Percentiles rank a stretch among this genome's conserved stretches.
Conservation (phyloP, 192 early-diverging fungal species). For the Backusella morwellensis region DNA sequence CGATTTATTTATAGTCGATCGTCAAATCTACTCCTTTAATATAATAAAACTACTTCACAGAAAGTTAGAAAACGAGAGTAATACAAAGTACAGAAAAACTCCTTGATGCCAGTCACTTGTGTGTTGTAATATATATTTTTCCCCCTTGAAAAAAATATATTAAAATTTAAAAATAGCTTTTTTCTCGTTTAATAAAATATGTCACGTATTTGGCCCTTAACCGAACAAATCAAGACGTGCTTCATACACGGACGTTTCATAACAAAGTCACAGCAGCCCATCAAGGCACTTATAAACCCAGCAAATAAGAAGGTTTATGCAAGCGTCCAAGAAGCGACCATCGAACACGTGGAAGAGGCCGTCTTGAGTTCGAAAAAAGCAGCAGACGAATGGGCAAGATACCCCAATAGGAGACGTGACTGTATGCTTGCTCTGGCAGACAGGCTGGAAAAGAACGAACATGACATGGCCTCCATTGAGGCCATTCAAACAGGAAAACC, state of each 20-base stretch:
- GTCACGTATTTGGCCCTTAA: slow-evolving; percentile 9
- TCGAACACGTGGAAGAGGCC: slow-evolving; percentile 10
- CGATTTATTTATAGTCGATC: background rate
- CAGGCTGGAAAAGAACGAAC: slow-evolving; percentile 36
- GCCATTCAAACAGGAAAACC: slow-evolving; percentile 55
- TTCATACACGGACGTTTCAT: slow-evolving; percentile 12
- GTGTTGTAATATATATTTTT: background rate
- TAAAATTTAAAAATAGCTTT: background rate
- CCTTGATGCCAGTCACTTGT: background rate
- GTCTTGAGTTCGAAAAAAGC: background rate
- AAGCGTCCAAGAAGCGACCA: slow-evolving; percentile 11
- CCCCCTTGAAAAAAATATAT: background rate
- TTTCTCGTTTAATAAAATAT: background rate
- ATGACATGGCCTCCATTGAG: slow-evolving; percentile 44
- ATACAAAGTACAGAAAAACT: background rate
- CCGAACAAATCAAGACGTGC: background rate
- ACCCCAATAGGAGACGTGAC: slow-evolving; percentile 38
- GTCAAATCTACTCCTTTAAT: background rate
- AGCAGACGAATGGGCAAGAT: background rate
- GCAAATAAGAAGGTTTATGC: background rate
- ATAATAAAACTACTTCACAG: background rate
- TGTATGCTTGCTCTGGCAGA: slow-evolving; percentile 41
- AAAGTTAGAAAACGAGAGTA: background rate
- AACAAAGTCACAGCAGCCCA: background rate
- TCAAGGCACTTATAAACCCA: background rate